Evolutionary conservation across 805 yeast genomes (phyloP).

Genomic region (Kodamaea lidongshanica): DNA sequence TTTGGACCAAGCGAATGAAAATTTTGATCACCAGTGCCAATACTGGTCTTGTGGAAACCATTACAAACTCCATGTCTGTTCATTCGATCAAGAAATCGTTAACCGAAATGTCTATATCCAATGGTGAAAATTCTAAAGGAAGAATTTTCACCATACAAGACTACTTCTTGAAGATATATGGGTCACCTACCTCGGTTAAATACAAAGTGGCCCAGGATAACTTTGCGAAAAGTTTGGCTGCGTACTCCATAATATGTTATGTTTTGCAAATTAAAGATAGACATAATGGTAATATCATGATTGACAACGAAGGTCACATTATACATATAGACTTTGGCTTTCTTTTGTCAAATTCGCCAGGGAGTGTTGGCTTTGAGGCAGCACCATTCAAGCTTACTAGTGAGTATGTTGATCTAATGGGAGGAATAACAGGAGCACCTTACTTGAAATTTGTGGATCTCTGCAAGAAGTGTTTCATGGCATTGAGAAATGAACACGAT

Average conservation of each 20-base stretch:
- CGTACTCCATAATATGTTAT: conserved; percentile 87
- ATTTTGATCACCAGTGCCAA: conserved; percentile 85
- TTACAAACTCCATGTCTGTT: conserved; percentile 86
- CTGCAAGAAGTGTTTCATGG: conserved; percentile 67
- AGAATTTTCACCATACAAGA: conserved; percentile 67
- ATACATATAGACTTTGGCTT: conserved; percentile 96
- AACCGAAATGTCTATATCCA: conserved; percentile 63
- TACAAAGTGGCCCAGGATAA: conserved; percentile 76
- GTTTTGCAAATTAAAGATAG: conserved; percentile 90
- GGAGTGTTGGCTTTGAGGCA: conserved; percentile 94
- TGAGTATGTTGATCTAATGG: conserved; percentile 85
- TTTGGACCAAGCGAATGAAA: conserved; percentile 92
- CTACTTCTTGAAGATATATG: conserved; percentile 73
- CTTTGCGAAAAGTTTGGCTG: conserved; percentile 82
- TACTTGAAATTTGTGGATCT: conserved; percentile 56
- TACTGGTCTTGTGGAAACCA: conserved; percentile 92
- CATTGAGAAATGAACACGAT: conserved; percentile 66
- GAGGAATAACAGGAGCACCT: conserved; percentile 61
- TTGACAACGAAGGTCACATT: conserved; percentile 92
- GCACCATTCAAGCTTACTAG: conserved; percentile 91
- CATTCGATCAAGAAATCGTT: conserved; percentile 92
- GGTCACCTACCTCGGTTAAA: conserved; percentile 47
- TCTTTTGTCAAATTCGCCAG: conserved; percentile 88
- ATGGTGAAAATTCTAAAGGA: conserved; percentile 66
- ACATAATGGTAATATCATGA: conserved; percentile 96